Conservation (phyloP, 169 alveolate species). For the Babesia divergens region DNA sequence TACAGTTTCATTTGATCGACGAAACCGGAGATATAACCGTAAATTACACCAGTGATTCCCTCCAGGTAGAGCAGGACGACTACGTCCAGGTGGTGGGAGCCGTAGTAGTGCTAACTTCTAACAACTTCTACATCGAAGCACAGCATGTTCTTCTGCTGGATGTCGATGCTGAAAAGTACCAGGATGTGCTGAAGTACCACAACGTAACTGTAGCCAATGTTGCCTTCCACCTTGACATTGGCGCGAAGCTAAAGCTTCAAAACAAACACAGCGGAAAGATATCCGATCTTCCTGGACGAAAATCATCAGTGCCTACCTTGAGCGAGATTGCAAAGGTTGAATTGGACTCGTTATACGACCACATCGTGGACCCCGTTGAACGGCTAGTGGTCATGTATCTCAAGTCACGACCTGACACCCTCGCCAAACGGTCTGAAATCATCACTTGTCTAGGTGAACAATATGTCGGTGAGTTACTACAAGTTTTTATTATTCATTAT, state of each 20-base stretch:
- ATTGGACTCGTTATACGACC: constrained; percentile 35
- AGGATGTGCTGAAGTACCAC: constrained; percentile 40
- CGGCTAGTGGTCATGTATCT: constrained; percentile 39
- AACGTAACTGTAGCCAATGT: constrained; percentile 56
- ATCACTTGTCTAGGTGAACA: constrained; percentile 16
- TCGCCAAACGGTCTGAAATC: constrained; percentile 32
- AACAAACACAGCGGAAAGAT: constrained; percentile 53
- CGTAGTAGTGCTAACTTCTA: constrained; percentile 42
- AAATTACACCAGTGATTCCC: constrained; percentile 17
- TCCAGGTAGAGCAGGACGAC: constrained; percentile 30
- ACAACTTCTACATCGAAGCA: constrained; percentile 59
- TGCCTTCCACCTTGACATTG: constrained; percentile 51
- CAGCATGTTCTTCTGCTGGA: constrained; percentile 45
- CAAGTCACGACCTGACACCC: constrained; percentile 40
- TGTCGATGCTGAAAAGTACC: neutral
- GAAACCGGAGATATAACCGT: constrained; percentile 47
- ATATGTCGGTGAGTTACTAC: constrained; percentile 37
- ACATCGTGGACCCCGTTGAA: constrained; percentile 50
- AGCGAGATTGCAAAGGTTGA: constrained; percentile 19
- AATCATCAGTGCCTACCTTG: neutral
- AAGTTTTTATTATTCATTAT: too few relatives aligned
- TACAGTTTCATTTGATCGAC: constrained; percentile 45
- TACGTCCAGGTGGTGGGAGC: constrained; percentile 61
- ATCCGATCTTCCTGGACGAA: constrained; percentile 54
- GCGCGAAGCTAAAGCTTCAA: constrained; percentile 30